A percentile compares a stretch with the other conserved stretches of the same genome.
Conservation (phyloP, 768 basidiomycete species). For the Russula foetens region DNA sequence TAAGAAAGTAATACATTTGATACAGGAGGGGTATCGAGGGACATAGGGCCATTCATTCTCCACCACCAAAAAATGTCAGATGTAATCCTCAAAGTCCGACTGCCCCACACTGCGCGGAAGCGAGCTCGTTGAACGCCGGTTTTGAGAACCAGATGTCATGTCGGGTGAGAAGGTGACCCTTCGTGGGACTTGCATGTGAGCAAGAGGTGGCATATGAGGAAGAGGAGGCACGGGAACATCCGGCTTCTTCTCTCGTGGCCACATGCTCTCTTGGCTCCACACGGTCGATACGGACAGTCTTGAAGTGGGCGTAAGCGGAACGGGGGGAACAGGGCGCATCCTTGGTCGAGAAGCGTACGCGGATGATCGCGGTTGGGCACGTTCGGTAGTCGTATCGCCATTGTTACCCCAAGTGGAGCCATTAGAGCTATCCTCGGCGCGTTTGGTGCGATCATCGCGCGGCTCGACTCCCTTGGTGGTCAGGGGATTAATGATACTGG, state of each 20-base stretch:
- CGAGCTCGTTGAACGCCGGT: conserved; percentile 3
- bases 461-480: not conserved
- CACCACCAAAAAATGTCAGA: not conserved
- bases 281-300: conserved; percentile 9
- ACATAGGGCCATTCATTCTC: not conserved
- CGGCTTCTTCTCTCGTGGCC: conserved; percentile 4
- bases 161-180: not conserved
- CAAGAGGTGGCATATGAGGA: not conserved
- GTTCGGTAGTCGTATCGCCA: not conserved
- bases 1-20: conserved; percentile 3
- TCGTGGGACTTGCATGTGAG: not conserved
- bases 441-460: not conserved
- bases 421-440: not conserved
- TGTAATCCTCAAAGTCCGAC: conserved; percentile 9
- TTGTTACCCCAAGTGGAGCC: not conserved
- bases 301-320: not conserved
- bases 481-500: not conserved
- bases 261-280: conserved; percentile 16
- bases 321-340: not conserved
- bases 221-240: conserved; percentile 2
- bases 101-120: conserved; percentile 9
- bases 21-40: not conserved
- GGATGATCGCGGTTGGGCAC: not conserved
- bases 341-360: not conserved
- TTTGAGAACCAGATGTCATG: not conserved